Percentiles rank a stretch among this genome's conserved stretches.
Evolutionary conservation across 2,329 filamentous ascomycete species (phyloP).

Genomic region (Arthrobotrys sphaeroides): DNA sequence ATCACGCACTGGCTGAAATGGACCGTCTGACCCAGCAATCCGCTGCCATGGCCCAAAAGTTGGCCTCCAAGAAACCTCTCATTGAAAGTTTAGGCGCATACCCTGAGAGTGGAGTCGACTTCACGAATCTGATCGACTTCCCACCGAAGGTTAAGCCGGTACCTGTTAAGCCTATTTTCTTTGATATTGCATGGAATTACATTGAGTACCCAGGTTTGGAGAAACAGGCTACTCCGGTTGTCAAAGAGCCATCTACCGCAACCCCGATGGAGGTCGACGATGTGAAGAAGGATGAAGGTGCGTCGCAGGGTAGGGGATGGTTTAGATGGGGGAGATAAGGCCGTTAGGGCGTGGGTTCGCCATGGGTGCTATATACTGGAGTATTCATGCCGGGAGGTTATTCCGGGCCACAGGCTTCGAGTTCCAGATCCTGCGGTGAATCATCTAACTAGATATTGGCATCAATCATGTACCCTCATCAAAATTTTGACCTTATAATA

Average conservation of each 20-base stretch:
- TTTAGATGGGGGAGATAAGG: conserved; percentile 57
- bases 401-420: too few species aligned
- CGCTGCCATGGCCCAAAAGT: conserved; percentile 61
- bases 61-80: conserved; percentile 70
- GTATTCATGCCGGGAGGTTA: too few species aligned
- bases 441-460: too few species aligned
- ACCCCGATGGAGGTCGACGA: conserved; percentile 56
- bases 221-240: conserved; percentile 56
- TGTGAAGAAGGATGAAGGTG: conserved; percentile 47
- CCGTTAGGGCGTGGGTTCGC: background rate
- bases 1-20: conserved; percentile 86
- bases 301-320: conserved; percentile 55
- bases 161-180: conserved; percentile 92
- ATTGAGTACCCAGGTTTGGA: conserved; percentile 80
- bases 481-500: too few species aligned
- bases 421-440: too few species aligned
- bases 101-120: conserved; percentile 74
- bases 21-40: conserved; percentile 60
- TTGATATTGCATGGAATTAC: conserved; percentile 98
- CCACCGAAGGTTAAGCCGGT: conserved; percentile 84
- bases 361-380: background rate
- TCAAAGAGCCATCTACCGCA: conserved; percentile 8
- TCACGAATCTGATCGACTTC: conserved; percentile 83
- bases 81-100: conserved; percentile 81
- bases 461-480: too few species aligned